Conservation (phyloP, 176 grass and related monocot genomes). For the Rhynchospora pubera region DNA sequence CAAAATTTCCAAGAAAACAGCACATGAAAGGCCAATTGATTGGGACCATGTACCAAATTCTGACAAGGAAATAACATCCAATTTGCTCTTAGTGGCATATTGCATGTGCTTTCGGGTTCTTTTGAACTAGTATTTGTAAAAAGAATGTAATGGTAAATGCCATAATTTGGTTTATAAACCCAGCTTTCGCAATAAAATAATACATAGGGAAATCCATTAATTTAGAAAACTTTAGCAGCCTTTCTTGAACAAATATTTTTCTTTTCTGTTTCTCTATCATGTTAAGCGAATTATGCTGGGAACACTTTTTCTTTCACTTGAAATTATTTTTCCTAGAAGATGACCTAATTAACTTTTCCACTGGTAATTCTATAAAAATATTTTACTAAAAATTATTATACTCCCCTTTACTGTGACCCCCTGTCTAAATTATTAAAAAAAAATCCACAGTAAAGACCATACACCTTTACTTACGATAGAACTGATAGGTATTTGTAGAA, state of each 20-base stretch:
- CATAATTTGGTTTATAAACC: not conserved
- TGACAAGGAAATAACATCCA: conserved; percentile 14
- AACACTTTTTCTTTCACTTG: not conserved
- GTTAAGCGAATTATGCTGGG: not conserved
- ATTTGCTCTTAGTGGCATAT: not conserved
- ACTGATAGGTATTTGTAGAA: too few species aligned
- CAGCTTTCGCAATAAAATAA: too few species aligned
- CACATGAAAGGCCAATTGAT: conserved; percentile 8
- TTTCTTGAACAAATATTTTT: not conserved
- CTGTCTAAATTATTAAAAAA: too few species aligned
- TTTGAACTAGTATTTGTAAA: not conserved
- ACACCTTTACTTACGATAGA: too few species aligned
- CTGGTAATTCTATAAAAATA: not conserved
- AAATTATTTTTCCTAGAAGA: not conserved
- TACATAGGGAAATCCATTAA: not conserved
- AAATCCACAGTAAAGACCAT: too few species aligned
- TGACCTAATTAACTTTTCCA: not conserved
- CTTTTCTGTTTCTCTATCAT: not conserved
- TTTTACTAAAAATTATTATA: not conserved
- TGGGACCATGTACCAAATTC: conserved; percentile 11
- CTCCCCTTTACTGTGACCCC: not conserved
- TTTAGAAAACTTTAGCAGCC: not conserved
- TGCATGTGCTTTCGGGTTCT: not conserved
- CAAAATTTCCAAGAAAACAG: conserved; percentile 6
- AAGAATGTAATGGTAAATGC: not conserved